Evolutionary conservation across 345 rosid species (phyloP).

Genomic region (Bruguiera sexangula): DNA sequence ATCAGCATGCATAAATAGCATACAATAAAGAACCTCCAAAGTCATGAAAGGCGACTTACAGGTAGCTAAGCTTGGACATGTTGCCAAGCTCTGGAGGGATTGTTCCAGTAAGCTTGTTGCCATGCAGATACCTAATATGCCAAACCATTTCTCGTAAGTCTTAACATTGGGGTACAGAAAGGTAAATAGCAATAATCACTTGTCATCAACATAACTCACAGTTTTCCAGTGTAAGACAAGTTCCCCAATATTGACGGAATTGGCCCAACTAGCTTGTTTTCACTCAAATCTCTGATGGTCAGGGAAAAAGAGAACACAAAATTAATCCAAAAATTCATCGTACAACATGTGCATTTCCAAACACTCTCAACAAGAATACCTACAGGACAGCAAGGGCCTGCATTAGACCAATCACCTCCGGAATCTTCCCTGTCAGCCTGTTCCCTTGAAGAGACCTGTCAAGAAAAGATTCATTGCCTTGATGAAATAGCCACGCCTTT

Average conservation of each 20-base stretch:
- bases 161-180: not conserved
- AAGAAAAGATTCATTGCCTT: not conserved
- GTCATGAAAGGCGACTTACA: slow-evolving; percentile 41
- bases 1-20: too few species aligned
- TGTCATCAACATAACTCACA: slow-evolving; percentile 43
- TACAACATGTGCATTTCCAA: too few species aligned
- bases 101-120: slow-evolving; percentile 78
- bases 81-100: slow-evolving; percentile 98
- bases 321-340: too few species aligned
- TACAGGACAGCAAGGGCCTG: slow-evolving; percentile 98
- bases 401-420: slow-evolving; percentile 91
- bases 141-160: not conserved
- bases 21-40: too few species aligned
- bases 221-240: slow-evolving; percentile 80
- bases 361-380: slow-evolving; percentile 19
- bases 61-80: slow-evolving; percentile 90
- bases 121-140: slow-evolving; percentile 71
- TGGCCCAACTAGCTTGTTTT: slow-evolving; percentile 78
- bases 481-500: not conserved
- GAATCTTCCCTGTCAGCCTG: slow-evolving; percentile 66
- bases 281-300: slow-evolving; percentile 74
- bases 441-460: slow-evolving; percentile 91
- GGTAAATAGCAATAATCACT: not conserved
- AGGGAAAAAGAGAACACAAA: not conserved
- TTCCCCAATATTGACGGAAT: slow-evolving; percentile 93